Evolutionary conservation across 1,284 basidiomycete species (phyloP).

Genomic region (Chalciporus sp.): DNA sequence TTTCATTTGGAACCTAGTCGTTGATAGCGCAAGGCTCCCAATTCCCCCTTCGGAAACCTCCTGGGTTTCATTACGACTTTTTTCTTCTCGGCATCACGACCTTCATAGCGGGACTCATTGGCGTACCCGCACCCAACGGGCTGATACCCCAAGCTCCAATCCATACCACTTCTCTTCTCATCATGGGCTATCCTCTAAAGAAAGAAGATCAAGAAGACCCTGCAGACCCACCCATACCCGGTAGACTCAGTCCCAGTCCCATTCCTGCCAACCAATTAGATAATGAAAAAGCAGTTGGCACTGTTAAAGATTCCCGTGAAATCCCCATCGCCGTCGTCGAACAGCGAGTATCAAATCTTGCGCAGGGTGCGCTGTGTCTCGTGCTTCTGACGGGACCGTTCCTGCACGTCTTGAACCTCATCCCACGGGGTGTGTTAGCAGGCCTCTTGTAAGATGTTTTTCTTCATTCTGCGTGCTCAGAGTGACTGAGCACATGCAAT

Average conservation of each 20-base stretch:
- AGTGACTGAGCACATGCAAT: constrained; percentile 5
- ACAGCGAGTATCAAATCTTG: constrained; percentile 86
- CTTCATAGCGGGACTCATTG: constrained; percentile 88
- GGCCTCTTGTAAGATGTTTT: constrained; percentile 65
- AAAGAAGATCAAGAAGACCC: constrained; percentile 46
- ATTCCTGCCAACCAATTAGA: constrained; percentile 6
- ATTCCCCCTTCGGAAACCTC: constrained; percentile 89
- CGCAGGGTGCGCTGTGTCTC: constrained; percentile 80
- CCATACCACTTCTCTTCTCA: constrained; percentile 84
- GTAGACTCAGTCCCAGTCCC: not conserved
- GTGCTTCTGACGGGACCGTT: constrained; percentile 84
- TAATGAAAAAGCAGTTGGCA: constrained; percentile 30
- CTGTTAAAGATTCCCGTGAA: constrained; percentile 44
- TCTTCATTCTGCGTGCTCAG: constrained; percentile 3
- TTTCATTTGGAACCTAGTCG: constrained; percentile 48
- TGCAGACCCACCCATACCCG: constrained; percentile 9
- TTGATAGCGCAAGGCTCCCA: constrained; percentile 92
- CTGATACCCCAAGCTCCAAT: constrained; percentile 96
- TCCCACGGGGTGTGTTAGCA: constrained; percentile 76
- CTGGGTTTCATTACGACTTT: constrained; percentile 92
- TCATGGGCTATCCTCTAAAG: constrained; percentile 62
- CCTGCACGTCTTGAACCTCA: constrained; percentile 74
- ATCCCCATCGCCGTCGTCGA: constrained; percentile 82
- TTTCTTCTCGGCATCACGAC: constrained; percentile 92
- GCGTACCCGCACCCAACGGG: constrained; percentile 92